Conservation (phyloP, 306 rosid genomes). For the Cicer arietinum region DNA sequence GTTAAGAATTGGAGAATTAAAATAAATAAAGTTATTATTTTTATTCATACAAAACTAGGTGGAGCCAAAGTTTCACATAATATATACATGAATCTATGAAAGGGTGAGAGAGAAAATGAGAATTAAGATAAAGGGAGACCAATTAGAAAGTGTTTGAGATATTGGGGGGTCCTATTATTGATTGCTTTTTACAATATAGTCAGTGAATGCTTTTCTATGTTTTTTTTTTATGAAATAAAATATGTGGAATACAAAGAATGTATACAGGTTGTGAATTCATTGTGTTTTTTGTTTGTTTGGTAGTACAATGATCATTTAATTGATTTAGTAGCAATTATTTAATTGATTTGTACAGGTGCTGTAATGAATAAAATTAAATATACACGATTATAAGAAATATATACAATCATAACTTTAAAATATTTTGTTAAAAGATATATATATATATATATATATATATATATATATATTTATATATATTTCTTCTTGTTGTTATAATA, state of each 20-base stretch:
- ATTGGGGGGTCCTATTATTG: background rate
- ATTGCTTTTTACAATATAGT: background rate
- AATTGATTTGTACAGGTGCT: too few relatives aligned
- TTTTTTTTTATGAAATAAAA: background rate
- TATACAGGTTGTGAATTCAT: too few relatives aligned
- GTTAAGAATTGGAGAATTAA: too few relatives aligned
- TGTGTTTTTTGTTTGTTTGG: too few relatives aligned
- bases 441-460: too few relatives aligned
- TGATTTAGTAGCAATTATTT: too few relatives aligned
- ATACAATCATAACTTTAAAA: background rate
- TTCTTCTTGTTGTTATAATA: too few relatives aligned
- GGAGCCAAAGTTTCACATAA: conserved; percentile 11
- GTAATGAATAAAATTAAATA: too few relatives aligned
- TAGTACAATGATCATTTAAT: too few relatives aligned
- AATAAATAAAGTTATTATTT: background rate
- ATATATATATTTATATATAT: too few relatives aligned
- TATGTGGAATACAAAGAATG: background rate
- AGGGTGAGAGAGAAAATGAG: background rate
- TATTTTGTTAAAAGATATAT: background rate
- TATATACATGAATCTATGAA: background rate
- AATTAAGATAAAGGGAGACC: conserved; percentile 4
- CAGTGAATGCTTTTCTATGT: background rate
- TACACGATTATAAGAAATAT: too few relatives aligned
- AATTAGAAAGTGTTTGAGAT: background rate
- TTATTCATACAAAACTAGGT: background rate